A percentile compares a stretch with the other conserved stretches of the same genome.
These are phyloP conservation scores for Aurantiochytrium sp. DNA, from an alignment of 108 stramenopile genomes.

Conservation along the genomic window DNA sequence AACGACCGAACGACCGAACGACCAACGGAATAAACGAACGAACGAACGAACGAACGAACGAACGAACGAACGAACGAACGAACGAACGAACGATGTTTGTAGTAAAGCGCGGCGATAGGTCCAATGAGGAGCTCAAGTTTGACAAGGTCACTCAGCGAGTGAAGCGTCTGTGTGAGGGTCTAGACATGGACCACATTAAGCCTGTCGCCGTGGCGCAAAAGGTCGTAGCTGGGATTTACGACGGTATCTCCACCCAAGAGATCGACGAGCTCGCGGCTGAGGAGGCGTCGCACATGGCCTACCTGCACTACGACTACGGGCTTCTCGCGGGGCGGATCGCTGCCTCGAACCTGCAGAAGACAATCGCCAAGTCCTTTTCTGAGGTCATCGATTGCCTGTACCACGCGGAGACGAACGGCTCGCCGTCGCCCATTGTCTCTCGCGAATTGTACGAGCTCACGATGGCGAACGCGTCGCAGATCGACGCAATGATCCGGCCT, in stretches of 20 bases:
- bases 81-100: no score
- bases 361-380: constrained; percentile 75
- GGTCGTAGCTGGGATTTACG: constrained; percentile 70
- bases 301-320: constrained; percentile 85
- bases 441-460: constrained; percentile 9
- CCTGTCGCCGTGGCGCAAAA: constrained; percentile 50
- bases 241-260: constrained; percentile 79
- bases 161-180: constrained; percentile 44
- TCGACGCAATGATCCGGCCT: constrained; percentile 61
- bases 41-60: no score
- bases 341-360: constrained; percentile 76
- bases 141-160: constrained; percentile 56
- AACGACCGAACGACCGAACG: no score
- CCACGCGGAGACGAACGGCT: constrained; percentile 42
- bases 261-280: constrained; percentile 89
- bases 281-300: constrained; percentile 83
- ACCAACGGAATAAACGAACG: no score
- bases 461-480: constrained; percentile 38
- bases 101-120: no score
- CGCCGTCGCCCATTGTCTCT: constrained; percentile 49
- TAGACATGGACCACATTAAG: neutral
- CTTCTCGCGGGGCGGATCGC: constrained; percentile 83
- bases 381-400: constrained; percentile 64
- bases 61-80: no score
- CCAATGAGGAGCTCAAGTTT: neutral